Evolutionary conservation across 2,329 filamentous ascomycete species (phyloP).

Genomic region (Chaetoscypha palmicola): DNA sequence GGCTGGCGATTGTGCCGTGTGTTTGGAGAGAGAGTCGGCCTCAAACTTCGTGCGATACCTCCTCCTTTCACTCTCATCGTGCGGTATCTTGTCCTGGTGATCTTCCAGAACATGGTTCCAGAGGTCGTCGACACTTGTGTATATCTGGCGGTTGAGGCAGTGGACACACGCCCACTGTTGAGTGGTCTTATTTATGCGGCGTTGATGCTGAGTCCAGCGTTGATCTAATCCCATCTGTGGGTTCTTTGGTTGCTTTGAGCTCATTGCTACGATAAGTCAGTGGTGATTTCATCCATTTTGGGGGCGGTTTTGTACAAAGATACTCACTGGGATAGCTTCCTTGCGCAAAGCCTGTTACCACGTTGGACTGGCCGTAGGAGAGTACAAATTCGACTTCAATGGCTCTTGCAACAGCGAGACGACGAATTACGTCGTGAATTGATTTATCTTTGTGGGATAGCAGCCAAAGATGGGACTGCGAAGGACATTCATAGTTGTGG

Average conservation of each 20-base stretch:
- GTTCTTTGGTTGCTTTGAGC: neutral
- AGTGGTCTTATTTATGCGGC: slow-evolving; percentile 16
- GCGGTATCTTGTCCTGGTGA: slow-evolving; percentile 17
- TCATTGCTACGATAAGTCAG: neutral
- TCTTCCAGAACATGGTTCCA: slow-evolving; percentile 18
- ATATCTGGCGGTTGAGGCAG: slow-evolving; percentile 18
- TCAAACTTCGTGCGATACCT: slow-evolving; percentile 13
- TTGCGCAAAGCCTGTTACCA: neutral
- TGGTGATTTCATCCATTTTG: no score
- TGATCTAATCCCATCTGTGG: slow-evolving; percentile 10
- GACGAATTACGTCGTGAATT: neutral
- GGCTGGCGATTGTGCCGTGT: slow-evolving; percentile 3
- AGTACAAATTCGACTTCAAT: neutral
- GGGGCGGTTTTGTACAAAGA: neutral
- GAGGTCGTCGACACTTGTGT: slow-evolving; percentile 7
- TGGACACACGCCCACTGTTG: slow-evolving; percentile 17
- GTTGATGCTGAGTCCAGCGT: slow-evolving; percentile 21
- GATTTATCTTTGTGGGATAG: no score
- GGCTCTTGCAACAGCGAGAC: neutral
- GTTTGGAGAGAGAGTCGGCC: slow-evolving; percentile 12
- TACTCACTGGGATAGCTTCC: neutral
- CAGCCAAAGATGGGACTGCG: neutral
- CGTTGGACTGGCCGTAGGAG: neutral
- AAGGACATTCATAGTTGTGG: neutral
- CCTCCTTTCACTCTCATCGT: slow-evolving; percentile 6